Conservation (phyloP, 2,329 filamentous ascomycete genomes). For the Sodiomyces alkalinus region DNA sequence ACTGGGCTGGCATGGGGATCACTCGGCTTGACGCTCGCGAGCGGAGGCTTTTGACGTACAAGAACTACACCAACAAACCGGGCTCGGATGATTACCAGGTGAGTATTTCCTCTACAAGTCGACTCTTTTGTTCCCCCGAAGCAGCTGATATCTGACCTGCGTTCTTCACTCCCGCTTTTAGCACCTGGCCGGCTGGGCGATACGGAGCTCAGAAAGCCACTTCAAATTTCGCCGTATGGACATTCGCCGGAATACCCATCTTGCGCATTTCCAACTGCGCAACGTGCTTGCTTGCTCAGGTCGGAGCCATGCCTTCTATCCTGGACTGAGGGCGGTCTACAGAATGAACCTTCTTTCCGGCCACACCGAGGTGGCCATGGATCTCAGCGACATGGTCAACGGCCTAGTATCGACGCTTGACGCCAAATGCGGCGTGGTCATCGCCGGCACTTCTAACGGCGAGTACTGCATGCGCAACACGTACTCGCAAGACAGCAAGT, state of each 20-base stretch:
- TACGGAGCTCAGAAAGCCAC: slow-evolving; percentile 29
- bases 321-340: slow-evolving; percentile 31
- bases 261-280: slow-evolving; percentile 53
- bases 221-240: slow-evolving; percentile 45
- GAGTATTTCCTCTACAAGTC: slow-evolving; percentile 18
- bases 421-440: slow-evolving; percentile 36
- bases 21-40: slow-evolving; percentile 31
- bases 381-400: slow-evolving; percentile 22
- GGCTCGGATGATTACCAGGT: slow-evolving; percentile 32
- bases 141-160: neutral
- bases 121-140: too few species aligned
- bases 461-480: slow-evolving; percentile 35
- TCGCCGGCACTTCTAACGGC: slow-evolving; percentile 43
- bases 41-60: slow-evolving; percentile 32
- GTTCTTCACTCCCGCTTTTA: slow-evolving; percentile 4
- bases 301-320: slow-evolving; percentile 41
- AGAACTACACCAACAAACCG: slow-evolving; percentile 40
- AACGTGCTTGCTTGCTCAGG: slow-evolving; percentile 44
- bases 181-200: slow-evolving; percentile 14
- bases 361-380: slow-evolving; percentile 27
- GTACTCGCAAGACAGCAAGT: slow-evolving; percentile 21
- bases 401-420: slow-evolving; percentile 34
- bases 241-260: slow-evolving; percentile 33
- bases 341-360: slow-evolving; percentile 36
- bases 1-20: slow-evolving; percentile 39